phyloP scores from a whole-genome alignment of 805 yeast species.

The Ogataea corticis region DNA sequence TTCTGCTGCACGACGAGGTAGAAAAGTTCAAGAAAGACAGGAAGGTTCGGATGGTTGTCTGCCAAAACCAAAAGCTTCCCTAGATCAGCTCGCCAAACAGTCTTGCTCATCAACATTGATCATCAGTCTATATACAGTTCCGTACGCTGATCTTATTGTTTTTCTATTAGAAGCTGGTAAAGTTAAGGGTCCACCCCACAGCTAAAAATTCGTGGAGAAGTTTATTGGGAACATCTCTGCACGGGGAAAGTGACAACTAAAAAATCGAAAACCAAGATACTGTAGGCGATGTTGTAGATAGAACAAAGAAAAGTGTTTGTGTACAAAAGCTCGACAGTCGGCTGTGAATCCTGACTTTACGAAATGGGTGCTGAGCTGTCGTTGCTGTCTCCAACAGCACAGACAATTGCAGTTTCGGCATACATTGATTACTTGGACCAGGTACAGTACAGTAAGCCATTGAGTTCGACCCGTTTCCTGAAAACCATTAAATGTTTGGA shows the following conservation, averaged over 20 bases:
- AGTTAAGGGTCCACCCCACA: not conserved
- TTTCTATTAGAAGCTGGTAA: not conserved
- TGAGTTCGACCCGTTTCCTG: constrained; percentile 80
- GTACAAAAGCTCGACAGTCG: too few species aligned
- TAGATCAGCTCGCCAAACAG: too few species aligned
- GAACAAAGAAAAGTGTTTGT: not conserved
- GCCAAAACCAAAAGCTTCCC: constrained; percentile 10
- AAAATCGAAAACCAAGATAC: too few species aligned
- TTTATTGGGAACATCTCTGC: not conserved
- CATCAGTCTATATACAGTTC: not conserved
- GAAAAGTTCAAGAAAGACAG: constrained; percentile 43
- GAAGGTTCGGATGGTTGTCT: constrained; percentile 11
- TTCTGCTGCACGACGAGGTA: constrained; percentile 53
- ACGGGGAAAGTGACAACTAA: not conserved
- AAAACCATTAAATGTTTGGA: constrained; percentile 84
- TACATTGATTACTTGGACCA: constrained; percentile 79
- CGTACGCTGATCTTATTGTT: constrained; percentile 2
- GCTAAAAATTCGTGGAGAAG: not conserved
- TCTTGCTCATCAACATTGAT: not conserved
- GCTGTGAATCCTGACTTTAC: not conserved
- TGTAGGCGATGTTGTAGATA: too few species aligned
- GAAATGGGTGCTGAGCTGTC: constrained; percentile 90
- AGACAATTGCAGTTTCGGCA: constrained; percentile 88
- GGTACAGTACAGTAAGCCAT: constrained; percentile 70
- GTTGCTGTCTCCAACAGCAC: constrained; percentile 83